phyloP scores from a whole-genome alignment of 164 flowering plant genomes.

The Annona cherimola region DNA sequence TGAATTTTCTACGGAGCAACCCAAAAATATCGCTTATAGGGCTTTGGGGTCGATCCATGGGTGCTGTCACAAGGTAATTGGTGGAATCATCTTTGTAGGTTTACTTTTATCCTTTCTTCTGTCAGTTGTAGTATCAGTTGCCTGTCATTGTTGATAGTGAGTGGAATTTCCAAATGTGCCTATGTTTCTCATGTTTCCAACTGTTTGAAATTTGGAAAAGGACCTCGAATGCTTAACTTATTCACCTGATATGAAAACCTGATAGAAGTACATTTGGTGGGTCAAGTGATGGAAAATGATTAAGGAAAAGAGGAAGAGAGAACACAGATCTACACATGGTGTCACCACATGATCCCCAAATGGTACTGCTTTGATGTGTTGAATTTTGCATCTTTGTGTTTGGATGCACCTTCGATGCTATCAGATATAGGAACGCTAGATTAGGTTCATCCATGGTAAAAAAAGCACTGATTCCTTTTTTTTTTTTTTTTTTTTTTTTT shows the following conservation, averaged over 20 bases:
- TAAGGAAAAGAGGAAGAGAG: background rate
- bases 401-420: no score
- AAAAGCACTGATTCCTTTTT: no score
- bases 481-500: no score
- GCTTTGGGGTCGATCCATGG: slow-evolving; percentile 99
- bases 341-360: no score
- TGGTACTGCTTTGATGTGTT: no score
- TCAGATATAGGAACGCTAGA: no score
- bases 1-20: slow-evolving; percentile 60
- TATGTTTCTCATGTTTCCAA: background rate
- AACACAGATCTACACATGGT: no score
- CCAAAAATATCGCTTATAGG: slow-evolving; percentile 74
- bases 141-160: background rate
- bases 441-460: no score
- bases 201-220: background rate
- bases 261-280: background rate
- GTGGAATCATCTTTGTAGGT: background rate
- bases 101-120: background rate
- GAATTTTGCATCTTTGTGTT: no score
- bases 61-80: slow-evolving; percentile 85
- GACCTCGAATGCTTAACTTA: no score
- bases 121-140: background rate
- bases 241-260: background rate
- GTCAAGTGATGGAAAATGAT: background rate
- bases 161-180: background rate